Conservation (phyloP, 2,329 filamentous ascomycete species). For the Pseudocercospora macadamiae region DNA sequence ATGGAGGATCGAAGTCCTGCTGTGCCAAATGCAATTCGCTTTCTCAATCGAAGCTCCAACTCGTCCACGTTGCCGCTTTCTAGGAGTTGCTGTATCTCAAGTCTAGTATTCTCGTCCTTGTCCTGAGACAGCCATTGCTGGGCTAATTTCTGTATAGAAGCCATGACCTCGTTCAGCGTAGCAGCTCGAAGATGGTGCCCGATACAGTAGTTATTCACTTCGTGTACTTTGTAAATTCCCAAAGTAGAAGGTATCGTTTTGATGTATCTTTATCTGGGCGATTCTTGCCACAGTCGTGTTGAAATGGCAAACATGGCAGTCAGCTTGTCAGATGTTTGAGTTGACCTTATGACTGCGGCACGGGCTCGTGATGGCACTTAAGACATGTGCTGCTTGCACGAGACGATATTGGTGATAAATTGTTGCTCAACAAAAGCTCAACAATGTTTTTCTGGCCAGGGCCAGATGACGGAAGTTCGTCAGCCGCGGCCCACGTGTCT, state of each 20-base stretch:
- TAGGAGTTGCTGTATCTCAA: conserved; percentile 58
- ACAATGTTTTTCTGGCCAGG: neutral
- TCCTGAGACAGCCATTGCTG: conserved; percentile 63
- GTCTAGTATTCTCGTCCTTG: conserved; percentile 55
- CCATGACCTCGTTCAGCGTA: conserved; percentile 1
- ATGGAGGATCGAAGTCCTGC: conserved; percentile 66
- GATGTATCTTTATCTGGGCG: neutral
- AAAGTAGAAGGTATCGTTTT: neutral
- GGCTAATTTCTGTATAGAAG: conserved; percentile 42
- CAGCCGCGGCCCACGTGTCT: neutral
- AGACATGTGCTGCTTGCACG: neutral
- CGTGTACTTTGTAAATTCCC: neutral
- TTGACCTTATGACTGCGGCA: neutral
- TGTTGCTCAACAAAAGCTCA: neutral
- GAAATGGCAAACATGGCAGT: neutral
- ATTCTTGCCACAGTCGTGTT: conserved; percentile 4
- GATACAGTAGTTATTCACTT: neutral
- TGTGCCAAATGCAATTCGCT: conserved; percentile 64
- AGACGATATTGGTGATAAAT: neutral
- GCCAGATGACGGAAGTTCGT: neutral
- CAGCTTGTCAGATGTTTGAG: neutral
- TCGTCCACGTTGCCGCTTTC: conserved; percentile 48
- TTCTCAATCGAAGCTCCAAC: conserved; percentile 56
- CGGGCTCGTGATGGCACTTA: neutral
- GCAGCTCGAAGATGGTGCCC: neutral